These are phyloP conservation scores for Picochlorum costavermella DNA, from an alignment of 139 green algal genomes.

Conservation along the genomic window DNA sequence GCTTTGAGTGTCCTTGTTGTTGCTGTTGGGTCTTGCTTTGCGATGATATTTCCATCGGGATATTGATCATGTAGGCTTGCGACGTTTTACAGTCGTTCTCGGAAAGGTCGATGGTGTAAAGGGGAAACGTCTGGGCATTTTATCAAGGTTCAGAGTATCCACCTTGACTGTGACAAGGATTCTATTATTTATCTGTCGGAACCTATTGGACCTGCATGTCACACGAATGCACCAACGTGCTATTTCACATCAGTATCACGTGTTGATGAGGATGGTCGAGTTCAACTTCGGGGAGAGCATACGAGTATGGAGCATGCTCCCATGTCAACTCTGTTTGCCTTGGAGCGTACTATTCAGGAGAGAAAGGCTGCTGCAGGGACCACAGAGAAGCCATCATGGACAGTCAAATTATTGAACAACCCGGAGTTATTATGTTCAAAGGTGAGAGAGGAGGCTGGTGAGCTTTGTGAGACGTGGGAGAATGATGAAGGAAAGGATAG, in stretches of 20 bases:
- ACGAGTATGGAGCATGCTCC: constrained; percentile 30
- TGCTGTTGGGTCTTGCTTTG: neutral
- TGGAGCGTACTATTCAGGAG: constrained; percentile 80
- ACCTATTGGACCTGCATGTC: constrained; percentile 80
- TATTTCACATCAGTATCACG: constrained; percentile 60
- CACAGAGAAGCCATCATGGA: constrained; percentile 82
- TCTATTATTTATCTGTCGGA: constrained; percentile 88
- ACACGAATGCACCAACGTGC: constrained; percentile 88
- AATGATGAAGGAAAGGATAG: constrained; percentile 75
- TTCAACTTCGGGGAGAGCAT: constrained; percentile 38
- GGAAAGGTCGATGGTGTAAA: constrained; percentile 93
- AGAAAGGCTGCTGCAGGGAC: constrained; percentile 33
- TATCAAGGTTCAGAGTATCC: constrained; percentile 71
- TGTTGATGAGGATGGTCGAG: neutral
- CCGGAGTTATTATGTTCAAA: constrained; percentile 89
- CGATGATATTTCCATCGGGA: constrained; percentile 1
- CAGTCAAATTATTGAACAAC: constrained; percentile 72
- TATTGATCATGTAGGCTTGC: constrained; percentile 52
- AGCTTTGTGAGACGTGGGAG: constrained; percentile 90
- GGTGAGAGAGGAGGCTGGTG: constrained; percentile 85
- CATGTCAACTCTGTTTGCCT: constrained; percentile 63
- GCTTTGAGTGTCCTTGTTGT: constrained; percentile 21
- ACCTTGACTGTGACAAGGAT: constrained; percentile 89
- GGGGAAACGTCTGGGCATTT: constrained; percentile 93
- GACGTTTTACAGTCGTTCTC: constrained; percentile 91